Evolutionary conservation across 2,329 filamentous ascomycete species (phyloP).

Genomic region (Aureobasidium sp.): DNA sequence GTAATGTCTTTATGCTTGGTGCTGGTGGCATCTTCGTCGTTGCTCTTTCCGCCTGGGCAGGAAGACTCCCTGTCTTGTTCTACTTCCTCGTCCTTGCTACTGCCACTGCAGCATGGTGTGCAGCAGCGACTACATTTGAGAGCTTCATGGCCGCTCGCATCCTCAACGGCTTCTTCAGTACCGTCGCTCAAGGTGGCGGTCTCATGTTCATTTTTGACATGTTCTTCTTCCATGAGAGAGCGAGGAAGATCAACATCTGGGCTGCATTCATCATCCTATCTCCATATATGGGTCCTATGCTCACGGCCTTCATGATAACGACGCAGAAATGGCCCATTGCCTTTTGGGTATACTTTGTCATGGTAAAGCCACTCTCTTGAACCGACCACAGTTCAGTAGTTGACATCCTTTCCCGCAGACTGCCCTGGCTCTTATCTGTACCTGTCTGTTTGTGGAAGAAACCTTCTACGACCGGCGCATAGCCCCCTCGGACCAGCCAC

Average conservation of each 20-base stretch:
- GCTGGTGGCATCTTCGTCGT: conserved; percentile 35
- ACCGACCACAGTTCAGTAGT: no score
- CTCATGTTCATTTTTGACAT: conserved; percentile 46
- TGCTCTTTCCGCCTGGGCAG: conserved; percentile 36
- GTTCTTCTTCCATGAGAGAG: conserved; percentile 52
- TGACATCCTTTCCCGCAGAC: background rate
- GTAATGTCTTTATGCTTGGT: conserved; percentile 39
- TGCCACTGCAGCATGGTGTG: conserved; percentile 33
- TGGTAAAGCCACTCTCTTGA: conserved; percentile 15
- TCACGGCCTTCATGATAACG: conserved; percentile 44
- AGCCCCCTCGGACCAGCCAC: conserved; percentile 25
- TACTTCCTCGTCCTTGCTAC: conserved; percentile 31
- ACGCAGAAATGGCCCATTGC: conserved; percentile 35
- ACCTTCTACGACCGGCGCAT: conserved; percentile 43
- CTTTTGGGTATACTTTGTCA: conserved; percentile 42
- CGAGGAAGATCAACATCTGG: conserved; percentile 33
- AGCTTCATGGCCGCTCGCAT: conserved; percentile 36
- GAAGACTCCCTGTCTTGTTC: conserved; percentile 37
- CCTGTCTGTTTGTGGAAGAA: conserved; percentile 39
- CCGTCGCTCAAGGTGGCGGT: conserved; percentile 34
- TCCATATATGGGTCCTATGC: conserved; percentile 33
- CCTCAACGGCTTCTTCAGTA: conserved; percentile 39
- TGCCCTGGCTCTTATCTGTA: conserved; percentile 30
- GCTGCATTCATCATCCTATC: conserved; percentile 30
- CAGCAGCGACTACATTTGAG: conserved; percentile 30